phyloP scores from a whole-genome alignment of 2,329 filamentous ascomycete genomes.

The Alternaria consortialis region DNA sequence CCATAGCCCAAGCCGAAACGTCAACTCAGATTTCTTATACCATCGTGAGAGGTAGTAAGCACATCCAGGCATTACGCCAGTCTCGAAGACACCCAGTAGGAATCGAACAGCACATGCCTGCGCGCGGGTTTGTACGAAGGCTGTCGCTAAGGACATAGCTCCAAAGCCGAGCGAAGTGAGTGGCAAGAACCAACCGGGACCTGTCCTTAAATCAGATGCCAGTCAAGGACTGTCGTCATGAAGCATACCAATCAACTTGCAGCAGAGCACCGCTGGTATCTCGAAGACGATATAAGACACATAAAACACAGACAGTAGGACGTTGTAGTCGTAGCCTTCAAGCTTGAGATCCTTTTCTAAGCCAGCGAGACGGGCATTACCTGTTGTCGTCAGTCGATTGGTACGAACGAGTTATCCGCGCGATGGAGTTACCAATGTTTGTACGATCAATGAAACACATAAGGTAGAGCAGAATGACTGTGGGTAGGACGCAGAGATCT shows the following conservation, averaged over 20 bases:
- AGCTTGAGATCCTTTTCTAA: conserved; percentile 68
- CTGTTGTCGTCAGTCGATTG: conserved; percentile 47
- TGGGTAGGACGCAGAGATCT: conserved; percentile 69
- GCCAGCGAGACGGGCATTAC: conserved; percentile 71
- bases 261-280: conserved; percentile 70
- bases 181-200: conserved; percentile 75
- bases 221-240: not conserved
- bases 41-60: conserved; percentile 75
- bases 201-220: conserved; percentile 1
- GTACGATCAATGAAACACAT: conserved; percentile 76
- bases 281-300: conserved; percentile 76
- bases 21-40: conserved; percentile 72
- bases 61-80: conserved; percentile 74
- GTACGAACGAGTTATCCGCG: not conserved
- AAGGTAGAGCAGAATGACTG: conserved; percentile 69
- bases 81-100: conserved; percentile 70
- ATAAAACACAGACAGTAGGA: conserved; percentile 72
- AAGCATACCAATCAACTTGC: conserved; percentile 68
- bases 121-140: conserved; percentile 65
- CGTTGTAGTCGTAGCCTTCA: conserved; percentile 71
- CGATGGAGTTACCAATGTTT: conserved; percentile 66
- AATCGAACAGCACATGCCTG: conserved; percentile 69
- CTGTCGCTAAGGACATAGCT: conserved; percentile 67
- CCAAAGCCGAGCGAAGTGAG: conserved; percentile 68
- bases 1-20: conserved; percentile 71